These are phyloP conservation scores for Yamagishiella unicocca DNA, from an alignment of 139 green algal species.

Conservation along the genomic window DNA sequence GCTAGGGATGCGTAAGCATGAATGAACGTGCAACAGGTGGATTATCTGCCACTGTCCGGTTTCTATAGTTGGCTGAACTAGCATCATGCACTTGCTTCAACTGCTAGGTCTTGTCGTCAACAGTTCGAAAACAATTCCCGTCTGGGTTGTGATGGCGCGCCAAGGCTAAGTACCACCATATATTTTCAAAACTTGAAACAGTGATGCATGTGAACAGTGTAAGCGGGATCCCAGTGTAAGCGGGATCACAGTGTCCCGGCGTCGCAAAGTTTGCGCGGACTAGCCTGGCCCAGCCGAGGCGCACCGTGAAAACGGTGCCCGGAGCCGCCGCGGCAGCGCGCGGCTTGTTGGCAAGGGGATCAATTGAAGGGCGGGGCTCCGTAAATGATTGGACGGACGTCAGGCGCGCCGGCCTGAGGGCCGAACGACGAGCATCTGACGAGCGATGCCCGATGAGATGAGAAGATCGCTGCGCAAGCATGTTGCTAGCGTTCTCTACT, in stretches of 20 bases:
- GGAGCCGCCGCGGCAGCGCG: neutral
- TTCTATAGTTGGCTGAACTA: no score
- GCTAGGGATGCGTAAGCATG: neutral
- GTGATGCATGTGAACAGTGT: neutral
- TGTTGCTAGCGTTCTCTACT: neutral
- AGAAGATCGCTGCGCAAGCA: neutral
- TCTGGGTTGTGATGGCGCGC: no score
- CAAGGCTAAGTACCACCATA: neutral
- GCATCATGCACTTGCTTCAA: no score
- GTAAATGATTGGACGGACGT: neutral
- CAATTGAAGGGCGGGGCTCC: constrained; percentile 2
- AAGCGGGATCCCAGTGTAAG: neutral
- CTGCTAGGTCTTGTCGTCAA: no score
- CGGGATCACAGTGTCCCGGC: neutral
- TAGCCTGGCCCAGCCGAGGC: no score
- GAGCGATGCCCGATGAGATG: neutral
- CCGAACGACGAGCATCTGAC: neutral
- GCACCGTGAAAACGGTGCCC: constrained; percentile 16
- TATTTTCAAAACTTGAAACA: neutral
- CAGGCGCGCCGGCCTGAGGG: neutral
- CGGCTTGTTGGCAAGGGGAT: constrained; percentile 31
- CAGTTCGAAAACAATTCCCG: no score
- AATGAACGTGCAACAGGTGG: neutral
- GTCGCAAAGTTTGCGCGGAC: neutral
- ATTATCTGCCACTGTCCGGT: neutral